phyloP scores from a whole-genome alignment of 2,329 filamentous ascomycete genomes.

The Cercospora sojina region DNA sequence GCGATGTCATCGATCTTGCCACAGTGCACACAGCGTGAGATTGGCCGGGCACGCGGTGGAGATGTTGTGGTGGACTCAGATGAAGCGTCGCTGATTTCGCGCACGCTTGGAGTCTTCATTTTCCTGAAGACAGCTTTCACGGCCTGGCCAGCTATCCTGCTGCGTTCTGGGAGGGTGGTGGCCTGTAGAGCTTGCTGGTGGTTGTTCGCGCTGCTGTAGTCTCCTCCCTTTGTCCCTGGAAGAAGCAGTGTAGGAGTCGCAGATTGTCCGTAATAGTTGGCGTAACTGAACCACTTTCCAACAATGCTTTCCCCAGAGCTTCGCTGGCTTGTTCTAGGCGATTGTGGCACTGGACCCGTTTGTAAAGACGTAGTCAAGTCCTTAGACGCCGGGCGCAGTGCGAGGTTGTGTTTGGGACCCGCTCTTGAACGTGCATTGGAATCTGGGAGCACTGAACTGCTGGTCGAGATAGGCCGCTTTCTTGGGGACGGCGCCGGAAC shows the following conservation, averaged over 20 bases:
- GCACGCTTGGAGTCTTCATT: background rate
- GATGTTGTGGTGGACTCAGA: background rate
- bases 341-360: background rate
- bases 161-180: background rate
- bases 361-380: background rate
- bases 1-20: background rate
- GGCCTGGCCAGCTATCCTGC: background rate
- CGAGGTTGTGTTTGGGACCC: background rate
- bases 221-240: background rate
- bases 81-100: background rate
- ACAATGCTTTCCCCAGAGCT: conserved; percentile 1
- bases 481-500: background rate
- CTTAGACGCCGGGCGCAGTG: background rate
- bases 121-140: background rate
- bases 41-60: background rate
- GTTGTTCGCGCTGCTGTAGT: background rate
- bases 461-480: conserved; percentile 13
- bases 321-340: background rate
- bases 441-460: conserved; percentile 8
- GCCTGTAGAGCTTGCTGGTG: background rate
- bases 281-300: conserved; percentile 4
- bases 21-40: background rate
- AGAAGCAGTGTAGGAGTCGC: conserved; percentile 1
- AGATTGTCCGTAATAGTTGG: background rate
- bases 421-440: conserved; percentile 6